Conservation (phyloP, 345 rosid species). For the Rubroshorea leprosula region DNA sequence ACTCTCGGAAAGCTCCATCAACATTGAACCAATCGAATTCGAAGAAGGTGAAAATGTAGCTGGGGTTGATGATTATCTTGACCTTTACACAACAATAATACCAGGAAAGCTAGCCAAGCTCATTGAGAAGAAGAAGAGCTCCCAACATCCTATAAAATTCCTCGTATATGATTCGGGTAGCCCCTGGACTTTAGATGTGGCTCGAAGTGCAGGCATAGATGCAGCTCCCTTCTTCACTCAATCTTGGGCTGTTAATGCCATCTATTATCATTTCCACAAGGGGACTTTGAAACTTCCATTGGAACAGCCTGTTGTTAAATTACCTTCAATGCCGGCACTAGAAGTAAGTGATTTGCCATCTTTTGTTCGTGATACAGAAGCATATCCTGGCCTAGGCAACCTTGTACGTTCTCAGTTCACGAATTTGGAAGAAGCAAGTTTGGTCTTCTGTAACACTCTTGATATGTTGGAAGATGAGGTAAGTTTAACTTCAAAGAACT, state of each 20-base stretch:
- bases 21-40: slow-evolving; percentile 27
- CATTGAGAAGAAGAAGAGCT: slow-evolving; percentile 17
- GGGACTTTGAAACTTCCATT: slow-evolving; percentile 22
- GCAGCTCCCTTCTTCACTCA: slow-evolving; percentile 47
- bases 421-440: slow-evolving; percentile 28
- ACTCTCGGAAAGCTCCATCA: no score
- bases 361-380: slow-evolving; percentile 20
- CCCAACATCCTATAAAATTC: slow-evolving; percentile 17
- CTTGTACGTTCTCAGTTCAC: slow-evolving; percentile 27
- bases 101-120: slow-evolving; percentile 26
- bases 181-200: slow-evolving; percentile 51
- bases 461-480: slow-evolving; percentile 25
- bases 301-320: slow-evolving; percentile 19
- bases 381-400: slow-evolving; percentile 17
- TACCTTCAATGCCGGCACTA: slow-evolving; percentile 37
- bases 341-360: slow-evolving; percentile 39
- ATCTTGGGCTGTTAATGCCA: slow-evolving; percentile 32
- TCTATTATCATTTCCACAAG: slow-evolving; percentile 29
- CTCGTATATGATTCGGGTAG: slow-evolving; percentile 39
- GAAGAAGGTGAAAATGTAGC: slow-evolving; percentile 24
- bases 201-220: slow-evolving; percentile 23
- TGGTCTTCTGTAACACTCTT: slow-evolving; percentile 31
- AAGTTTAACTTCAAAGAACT: no score
- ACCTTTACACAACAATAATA: slow-evolving; percentile 18
- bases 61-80: slow-evolving; percentile 18